phyloP scores from a whole-genome alignment of 164 flowering plant species.

The Nymphaea colorata region DNA sequence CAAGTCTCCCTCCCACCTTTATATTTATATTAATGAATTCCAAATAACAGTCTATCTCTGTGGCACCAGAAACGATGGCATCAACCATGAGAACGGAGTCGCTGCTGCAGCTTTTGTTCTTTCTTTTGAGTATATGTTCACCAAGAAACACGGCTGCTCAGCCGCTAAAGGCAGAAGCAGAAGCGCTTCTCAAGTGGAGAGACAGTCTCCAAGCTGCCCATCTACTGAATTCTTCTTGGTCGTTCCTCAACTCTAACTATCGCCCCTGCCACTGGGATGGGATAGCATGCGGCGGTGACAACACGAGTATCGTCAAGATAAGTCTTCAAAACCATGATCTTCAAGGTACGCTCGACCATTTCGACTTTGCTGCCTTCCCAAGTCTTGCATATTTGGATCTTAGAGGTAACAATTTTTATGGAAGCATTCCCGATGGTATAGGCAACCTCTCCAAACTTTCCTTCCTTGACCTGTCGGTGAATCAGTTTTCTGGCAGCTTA shows the following conservation, averaged over 20 bases:
- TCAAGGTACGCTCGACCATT: slow-evolving; percentile 9
- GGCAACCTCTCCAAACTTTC: slow-evolving; percentile 13
- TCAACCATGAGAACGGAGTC: neutral
- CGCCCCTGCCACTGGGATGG: slow-evolving; percentile 19
- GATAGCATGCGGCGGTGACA: slow-evolving; percentile 6
- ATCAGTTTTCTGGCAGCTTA: neutral
- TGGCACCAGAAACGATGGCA: neutral
- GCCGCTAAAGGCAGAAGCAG: slow-evolving; percentile 6
- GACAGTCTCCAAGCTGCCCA: slow-evolving; percentile 14
- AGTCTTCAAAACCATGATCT: slow-evolving; percentile 1
- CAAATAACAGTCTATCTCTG: too few relatives aligned
- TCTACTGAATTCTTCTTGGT: slow-evolving; percentile 11
- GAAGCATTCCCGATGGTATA: slow-evolving; percentile 11
- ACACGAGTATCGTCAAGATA: slow-evolving; percentile 1
- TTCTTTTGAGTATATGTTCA: neutral
- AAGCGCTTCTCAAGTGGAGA: slow-evolving; percentile 18
- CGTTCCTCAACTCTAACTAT: slow-evolving; percentile 7
- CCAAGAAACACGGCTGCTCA: neutral
- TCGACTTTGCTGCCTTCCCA: slow-evolving; percentile 9
- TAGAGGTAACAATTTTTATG: slow-evolving; percentile 11
- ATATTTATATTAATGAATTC: too few relatives aligned
- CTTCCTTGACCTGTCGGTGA: slow-evolving; percentile 7
- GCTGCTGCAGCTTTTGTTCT: neutral
- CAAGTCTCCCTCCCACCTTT: too few relatives aligned
- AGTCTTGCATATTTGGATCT: slow-evolving; percentile 12